These are phyloP conservation scores for Chrysosporium queenslandicum DNA, from an alignment of 2,329 filamentous ascomycete species.

Conservation along the genomic window DNA sequence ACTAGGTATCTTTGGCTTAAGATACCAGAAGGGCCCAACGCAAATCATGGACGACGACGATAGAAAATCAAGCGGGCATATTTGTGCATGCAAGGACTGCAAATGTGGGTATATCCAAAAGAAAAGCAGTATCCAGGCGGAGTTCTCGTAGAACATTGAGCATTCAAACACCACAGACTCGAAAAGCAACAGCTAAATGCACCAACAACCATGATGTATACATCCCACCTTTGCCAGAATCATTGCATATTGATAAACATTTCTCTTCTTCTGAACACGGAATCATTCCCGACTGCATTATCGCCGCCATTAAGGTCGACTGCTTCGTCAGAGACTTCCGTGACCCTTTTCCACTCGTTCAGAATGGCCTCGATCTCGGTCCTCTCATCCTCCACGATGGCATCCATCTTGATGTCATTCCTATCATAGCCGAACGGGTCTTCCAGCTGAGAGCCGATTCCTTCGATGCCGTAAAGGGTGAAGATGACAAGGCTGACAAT, in stretches of 20 bases:
- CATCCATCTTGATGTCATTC: conserved; percentile 60
- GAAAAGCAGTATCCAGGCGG: no score
- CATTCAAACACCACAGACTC: no score
- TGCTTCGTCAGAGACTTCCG: conserved; percentile 18
- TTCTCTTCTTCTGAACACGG: conserved; percentile 23
- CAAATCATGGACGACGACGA: no score
- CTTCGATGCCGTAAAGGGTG: conserved; percentile 55
- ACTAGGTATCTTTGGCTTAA: no score
- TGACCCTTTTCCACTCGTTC: conserved; percentile 45
- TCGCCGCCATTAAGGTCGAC: conserved; percentile 9
- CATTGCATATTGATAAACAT: conserved; percentile 20
- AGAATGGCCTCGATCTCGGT: conserved; percentile 50
- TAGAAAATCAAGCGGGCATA: no score
- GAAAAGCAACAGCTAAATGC: no score
- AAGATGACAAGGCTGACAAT: conserved; percentile 53
- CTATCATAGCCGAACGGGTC: conserved; percentile 57
- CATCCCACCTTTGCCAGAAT: no score
- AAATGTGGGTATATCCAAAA: no score
- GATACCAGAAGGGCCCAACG: no score
- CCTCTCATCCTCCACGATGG: conserved; percentile 51
- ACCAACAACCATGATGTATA: no score
- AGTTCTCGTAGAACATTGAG: no score
- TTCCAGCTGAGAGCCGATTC: conserved; percentile 54
- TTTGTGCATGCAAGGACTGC: no score
- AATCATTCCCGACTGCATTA: conserved; percentile 10